Evolutionary conservation across 176 grass and related monocot species (phyloP).

Genomic region (Oryza punctata): DNA sequence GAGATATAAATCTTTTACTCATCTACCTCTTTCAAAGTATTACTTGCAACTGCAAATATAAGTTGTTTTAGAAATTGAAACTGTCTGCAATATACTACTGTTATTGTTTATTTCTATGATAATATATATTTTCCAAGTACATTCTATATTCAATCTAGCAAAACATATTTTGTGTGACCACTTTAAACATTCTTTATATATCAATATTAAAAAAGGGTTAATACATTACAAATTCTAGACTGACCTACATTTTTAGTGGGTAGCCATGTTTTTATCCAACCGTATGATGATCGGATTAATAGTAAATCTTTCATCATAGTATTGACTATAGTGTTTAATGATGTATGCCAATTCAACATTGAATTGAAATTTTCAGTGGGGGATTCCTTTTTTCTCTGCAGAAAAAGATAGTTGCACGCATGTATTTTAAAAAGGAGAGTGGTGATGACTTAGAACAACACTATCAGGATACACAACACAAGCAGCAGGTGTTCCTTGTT

Average conservation of each 20-base stretch:
- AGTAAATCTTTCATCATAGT: neutral
- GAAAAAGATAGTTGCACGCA: neutral
- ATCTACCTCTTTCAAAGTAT: slow-evolving; percentile 3
- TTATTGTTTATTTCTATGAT: neutral
- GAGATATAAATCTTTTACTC: neutral
- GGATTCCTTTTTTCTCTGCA: neutral
- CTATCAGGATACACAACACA: slow-evolving; percentile 77
- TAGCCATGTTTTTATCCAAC: neutral
- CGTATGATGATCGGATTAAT: neutral
- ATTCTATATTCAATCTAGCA: neutral
- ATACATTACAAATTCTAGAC: neutral
- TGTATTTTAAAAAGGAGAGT: slow-evolving; percentile 1
- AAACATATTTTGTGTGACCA: neutral
- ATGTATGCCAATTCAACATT: neutral
- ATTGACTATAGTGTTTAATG: neutral
- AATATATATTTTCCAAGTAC: neutral
- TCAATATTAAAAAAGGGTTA: neutral
- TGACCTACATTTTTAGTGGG: neutral
- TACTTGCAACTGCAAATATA: neutral
- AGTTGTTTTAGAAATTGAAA: neutral
- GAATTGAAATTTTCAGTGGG: neutral
- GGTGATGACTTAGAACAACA: neutral
- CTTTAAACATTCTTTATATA: neutral
- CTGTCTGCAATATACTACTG: neutral
- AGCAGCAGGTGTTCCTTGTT: slow-evolving; percentile 79